Conservation (phyloP, 2,329 filamentous ascomycete species). For the Pseudomassariella vexata region DNA sequence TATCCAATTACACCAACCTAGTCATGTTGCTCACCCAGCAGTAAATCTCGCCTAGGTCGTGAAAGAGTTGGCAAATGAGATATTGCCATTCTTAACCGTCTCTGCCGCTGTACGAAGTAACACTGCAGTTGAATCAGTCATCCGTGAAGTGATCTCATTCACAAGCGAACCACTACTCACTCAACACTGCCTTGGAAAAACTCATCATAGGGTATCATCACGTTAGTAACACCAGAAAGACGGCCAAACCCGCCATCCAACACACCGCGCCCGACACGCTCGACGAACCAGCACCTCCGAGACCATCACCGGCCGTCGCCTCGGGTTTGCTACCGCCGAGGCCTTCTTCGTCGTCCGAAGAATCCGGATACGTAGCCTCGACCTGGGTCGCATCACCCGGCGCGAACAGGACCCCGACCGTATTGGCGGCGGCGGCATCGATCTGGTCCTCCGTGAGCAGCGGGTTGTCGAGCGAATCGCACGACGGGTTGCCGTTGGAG, state of each 20-base stretch:
- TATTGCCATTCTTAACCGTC: too few species aligned
- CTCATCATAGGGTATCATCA: slow-evolving; percentile 16
- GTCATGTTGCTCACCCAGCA: too few species aligned
- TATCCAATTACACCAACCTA: too few species aligned
- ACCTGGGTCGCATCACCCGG: slow-evolving; percentile 43
- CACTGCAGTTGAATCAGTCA: too few species aligned
- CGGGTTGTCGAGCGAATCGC: slow-evolving; percentile 46
- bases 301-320: slow-evolving; percentile 18
- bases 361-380: slow-evolving; percentile 22
- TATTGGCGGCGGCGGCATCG: slow-evolving; percentile 33
- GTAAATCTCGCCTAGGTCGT: too few species aligned
- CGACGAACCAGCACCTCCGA: slow-evolving; percentile 24
- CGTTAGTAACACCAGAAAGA: slow-evolving; percentile 21
- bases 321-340: slow-evolving; percentile 22
- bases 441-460: slow-evolving; percentile 41
- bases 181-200: too few species aligned
- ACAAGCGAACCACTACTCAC: too few species aligned
- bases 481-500: slow-evolving; percentile 32
- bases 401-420: slow-evolving; percentile 43
- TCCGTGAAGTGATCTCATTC: too few species aligned
- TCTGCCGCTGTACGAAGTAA: too few species aligned
- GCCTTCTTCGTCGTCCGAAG: slow-evolving; percentile 24
- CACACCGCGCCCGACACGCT: slow-evolving; percentile 25
- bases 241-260: slow-evolving; percentile 26
- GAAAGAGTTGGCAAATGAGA: too few species aligned